Base-by-base conservation (phyloP, 2,329 filamentous ascomycete genomes). In the Colletotrichum scovillei region DNA sequence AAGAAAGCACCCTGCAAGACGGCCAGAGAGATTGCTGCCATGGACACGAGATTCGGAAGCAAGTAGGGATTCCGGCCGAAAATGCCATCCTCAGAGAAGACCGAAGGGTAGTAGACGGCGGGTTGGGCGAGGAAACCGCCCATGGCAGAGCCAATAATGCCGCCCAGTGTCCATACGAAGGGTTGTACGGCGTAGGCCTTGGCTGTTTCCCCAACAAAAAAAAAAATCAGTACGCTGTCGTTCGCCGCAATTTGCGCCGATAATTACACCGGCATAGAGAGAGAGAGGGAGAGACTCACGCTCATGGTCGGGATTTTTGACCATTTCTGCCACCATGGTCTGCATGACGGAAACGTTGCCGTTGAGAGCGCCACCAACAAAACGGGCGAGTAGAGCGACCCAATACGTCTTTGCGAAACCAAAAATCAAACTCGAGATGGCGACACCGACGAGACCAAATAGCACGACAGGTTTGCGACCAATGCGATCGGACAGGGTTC, bases 51-150 rank as follows among this genome's bases (percentile, higher is more conserved):
- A 53, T 84, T 84, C 3, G 82, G 82, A 32, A 84, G 83, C n/a
- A 94, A 86, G 76, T 94, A 95, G 0, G 93, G 93, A 76, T 92
- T 94, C 8, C 88, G 86, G 55, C 92, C 92, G 60, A 85, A 85
- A 1, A 85, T 56, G 1, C 84, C 84, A 30, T 84, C 83, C 30
- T 78, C 74, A 2, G 83, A 76, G 58, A 85, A 85, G 24, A 83
- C 52, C 0, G 72, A 74, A 30, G 78, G 81, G 63, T 82, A 82
- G 71, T 81, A 82, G n/a, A 55, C 73, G 4, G 81, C 79, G 2
- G 81, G 81, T 57, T 82, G 79, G 7, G 81, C 81, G 30, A 83
- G 76, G 72, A 82, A 83, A 3, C 81, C 81, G 19, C 81, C 81
- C 80, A 82, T 82, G 22, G 81, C 81, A 9, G 81, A 82, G 3